Evolutionary conservation across 805 yeast genomes (phyloP).

Genomic region (Candida methanosorbosa): DNA sequence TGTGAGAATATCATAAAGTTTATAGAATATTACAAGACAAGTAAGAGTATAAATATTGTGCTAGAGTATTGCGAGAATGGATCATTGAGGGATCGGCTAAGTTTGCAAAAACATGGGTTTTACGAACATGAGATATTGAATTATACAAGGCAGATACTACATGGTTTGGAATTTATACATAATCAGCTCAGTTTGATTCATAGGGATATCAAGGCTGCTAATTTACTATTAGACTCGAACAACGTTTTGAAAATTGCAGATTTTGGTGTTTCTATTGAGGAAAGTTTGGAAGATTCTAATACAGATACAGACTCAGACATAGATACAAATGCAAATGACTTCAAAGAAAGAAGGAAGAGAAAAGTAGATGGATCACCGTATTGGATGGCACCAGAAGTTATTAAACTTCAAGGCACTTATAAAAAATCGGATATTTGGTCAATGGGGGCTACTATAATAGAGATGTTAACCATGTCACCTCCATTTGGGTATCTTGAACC

Average conservation of each 20-base stretch:
- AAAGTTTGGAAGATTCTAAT: slow-evolving; percentile 24
- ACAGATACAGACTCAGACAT: slow-evolving; percentile 18
- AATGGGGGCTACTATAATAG: slow-evolving; percentile 89
- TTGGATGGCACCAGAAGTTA: slow-evolving; percentile 99
- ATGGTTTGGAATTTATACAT: slow-evolving; percentile 58
- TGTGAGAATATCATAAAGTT: slow-evolving; percentile 64
- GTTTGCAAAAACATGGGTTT: slow-evolving; percentile 38
- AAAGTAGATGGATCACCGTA: slow-evolving; percentile 81
- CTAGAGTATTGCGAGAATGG: slow-evolving; percentile 63
- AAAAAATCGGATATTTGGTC: slow-evolving; percentile 92
- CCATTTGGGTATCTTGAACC: slow-evolving; percentile 74
- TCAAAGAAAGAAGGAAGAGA: slow-evolving; percentile 8
- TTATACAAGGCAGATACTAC: slow-evolving; percentile 45
- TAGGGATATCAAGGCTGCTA: slow-evolving; percentile 72
- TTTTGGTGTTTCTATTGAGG: slow-evolving; percentile 59
- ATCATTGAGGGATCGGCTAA: slow-evolving; percentile 47
- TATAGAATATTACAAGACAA: slow-evolving; percentile 55
- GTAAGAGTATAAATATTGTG: slow-evolving; percentile 44
- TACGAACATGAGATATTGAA: slow-evolving; percentile 44
- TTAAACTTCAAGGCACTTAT: slow-evolving; percentile 75
- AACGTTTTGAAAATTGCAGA: slow-evolving; percentile 68
- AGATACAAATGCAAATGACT: not conserved
- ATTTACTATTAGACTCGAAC: slow-evolving; percentile 43
- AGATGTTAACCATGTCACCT: slow-evolving; percentile 77
- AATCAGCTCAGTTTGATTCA: slow-evolving; percentile 71